Base-by-base conservation (phyloP, 2,329 filamentous ascomycete species). In the Penicillium sp. region DNA sequence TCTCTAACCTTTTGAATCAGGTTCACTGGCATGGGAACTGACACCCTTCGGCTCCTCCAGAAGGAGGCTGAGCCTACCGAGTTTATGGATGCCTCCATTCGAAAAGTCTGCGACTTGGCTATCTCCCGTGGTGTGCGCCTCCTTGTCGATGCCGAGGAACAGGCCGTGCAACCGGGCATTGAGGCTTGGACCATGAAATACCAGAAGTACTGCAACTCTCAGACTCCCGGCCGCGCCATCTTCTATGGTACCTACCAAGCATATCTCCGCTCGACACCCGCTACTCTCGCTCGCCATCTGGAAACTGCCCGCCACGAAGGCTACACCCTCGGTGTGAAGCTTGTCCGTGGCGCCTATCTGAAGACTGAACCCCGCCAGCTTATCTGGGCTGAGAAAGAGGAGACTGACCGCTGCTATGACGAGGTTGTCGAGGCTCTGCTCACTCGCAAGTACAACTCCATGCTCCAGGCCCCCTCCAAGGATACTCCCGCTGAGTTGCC, bases 391-490 rank as follows among this genome's bases (percentile, higher is more conserved):
- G 72, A 71, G 37, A 80, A 80, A 58, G 73, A 75, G 26, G 75
- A 79, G 13, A 81, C 79, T 0, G 78, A 81, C 42, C 56, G 60
- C 2, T 80, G 77, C 59, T 87, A 87, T 68, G 81, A 87, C 60
- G 75, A 74, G n/a, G 77, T 85, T 28, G 79, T 81, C 10, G 75
- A 78, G 42, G 79, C 81, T 21, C 76, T 86, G 2, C 74, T 86
- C 16, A 78, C 76, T 34, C 81, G 85, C 52, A 74, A 81, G 54
- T 92, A 89, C 80, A 81, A 79, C 31, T 67, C 75, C 1, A 73
- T 73, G 67, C 76, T 92, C 2, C 59, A 76, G 55, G 68, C 80
- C 7, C 68, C 80, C 13, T 61, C 65, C 0, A 74, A 77, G 29
- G 65, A 75, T 34, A 66, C 71, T 40, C 58, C 66, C 0, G 62